Evolutionary conservation across 2,329 filamentous ascomycete genomes (phyloP), one percentile per base, ranked within the genome.

Genomic region (Ophiosphaerella narmari): DNA sequence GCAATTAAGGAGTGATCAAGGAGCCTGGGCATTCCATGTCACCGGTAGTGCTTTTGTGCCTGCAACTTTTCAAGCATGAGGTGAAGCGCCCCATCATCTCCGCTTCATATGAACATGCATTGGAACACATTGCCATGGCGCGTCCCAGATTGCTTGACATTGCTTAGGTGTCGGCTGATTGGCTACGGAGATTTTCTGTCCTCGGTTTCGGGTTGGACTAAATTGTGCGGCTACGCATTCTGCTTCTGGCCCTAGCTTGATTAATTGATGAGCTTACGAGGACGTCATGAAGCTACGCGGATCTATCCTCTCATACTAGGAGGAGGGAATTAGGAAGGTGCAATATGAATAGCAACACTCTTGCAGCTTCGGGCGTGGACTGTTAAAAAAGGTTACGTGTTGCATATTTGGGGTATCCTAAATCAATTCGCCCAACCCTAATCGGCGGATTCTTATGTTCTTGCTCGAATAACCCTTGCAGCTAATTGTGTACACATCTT

Each of bases 381-480:
- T 7, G 7, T 11, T 29, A 29, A 8, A 11, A 29, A 29, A 29
- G 26, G 7, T 29, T 29, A 6, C 2, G 39, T 31, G 38, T 26
- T 40, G 35, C 14, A 42, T 29, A 29, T 33, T 42, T 42, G 39
- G 39, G 39, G 39, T 42, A 42, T 42, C 33, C 39, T n/a, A 9
- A 16, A 41, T 12, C 14, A 41, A 16, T 31, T 12, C 13, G 26
- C 39, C n/a, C 29, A 26, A 41, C 24, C 31, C 24, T 23, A 14
- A 29, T 11, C 26, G 26, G 11, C 26, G 11, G 26, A 29, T 29
- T 7, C 26, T 29, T 29, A 29, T 9, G 26, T 29, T 29, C 11
- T 29, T 21, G 18, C 18, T 21, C 18, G 18, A 21, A 21, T 21
- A 21, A 21, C 18, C 18, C 26, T 29, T 29, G 7, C 6, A 29